Percentiles rank a stretch among this genome's conserved stretches.
Conservation (phyloP, 352 stramenopile species). For the Phytophthora tubulina region DNA sequence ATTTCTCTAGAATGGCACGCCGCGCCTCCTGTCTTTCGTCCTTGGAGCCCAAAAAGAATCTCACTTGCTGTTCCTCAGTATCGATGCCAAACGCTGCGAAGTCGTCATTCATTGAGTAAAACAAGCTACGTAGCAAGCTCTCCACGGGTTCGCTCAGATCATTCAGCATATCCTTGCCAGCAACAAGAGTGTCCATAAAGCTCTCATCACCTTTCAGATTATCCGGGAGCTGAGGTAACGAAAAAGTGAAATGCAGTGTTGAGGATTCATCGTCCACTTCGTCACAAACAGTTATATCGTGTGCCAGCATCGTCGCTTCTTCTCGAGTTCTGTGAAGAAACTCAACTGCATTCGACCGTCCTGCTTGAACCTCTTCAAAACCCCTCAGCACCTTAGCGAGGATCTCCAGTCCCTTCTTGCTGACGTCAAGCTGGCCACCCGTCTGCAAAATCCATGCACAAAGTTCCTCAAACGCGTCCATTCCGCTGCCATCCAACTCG, state of each 20-base stretch:
- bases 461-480: constrained; percentile 35
- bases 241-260: constrained; percentile 7
- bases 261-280: constrained; percentile 18
- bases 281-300: constrained; percentile 35
- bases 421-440: constrained; percentile 58
- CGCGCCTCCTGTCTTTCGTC: constrained; percentile 46
- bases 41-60: constrained; percentile 77
- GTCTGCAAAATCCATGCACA: constrained; percentile 55
- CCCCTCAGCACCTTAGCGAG: constrained; percentile 39
- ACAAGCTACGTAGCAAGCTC: constrained; percentile 49
- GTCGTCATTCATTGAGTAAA: constrained; percentile 73
- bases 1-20: constrained; percentile 63
- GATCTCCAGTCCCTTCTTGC: constrained; percentile 39
- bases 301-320: constrained; percentile 52
- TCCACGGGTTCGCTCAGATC: constrained; percentile 56
- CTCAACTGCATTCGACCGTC: constrained; percentile 33
- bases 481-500: constrained; percentile 11
- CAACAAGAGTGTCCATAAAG: constrained; percentile 43
- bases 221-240: constrained; percentile 30
- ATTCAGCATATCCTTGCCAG: constrained; percentile 45
- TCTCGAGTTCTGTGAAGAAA: constrained; percentile 51
- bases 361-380: constrained; percentile 53
- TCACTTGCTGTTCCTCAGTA: constrained; percentile 62
- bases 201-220: constrained; percentile 23
- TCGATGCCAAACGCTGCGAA: constrained; percentile 84